phyloP scores from a whole-genome alignment of 176 grass and related monocot genomes.

The Areca catechu region DNA sequence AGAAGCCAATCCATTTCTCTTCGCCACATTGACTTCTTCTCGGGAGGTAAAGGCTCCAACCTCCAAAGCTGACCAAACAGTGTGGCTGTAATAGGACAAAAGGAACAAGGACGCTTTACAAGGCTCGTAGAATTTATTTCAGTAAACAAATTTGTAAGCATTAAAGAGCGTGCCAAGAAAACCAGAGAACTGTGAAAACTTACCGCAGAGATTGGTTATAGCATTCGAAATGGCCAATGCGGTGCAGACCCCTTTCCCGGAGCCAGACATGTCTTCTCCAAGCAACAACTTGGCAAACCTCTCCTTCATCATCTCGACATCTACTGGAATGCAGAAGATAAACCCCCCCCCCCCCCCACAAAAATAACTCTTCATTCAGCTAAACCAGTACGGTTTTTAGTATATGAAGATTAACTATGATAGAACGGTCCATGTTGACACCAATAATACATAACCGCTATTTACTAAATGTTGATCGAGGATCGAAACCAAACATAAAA shows the following conservation, averaged over 20 bases:
- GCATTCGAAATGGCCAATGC: slow-evolving; percentile 94
- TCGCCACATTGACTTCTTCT: slow-evolving; percentile 97
- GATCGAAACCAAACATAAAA: no score
- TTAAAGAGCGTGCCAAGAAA: no score
- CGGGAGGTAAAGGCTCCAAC: slow-evolving; percentile 59
- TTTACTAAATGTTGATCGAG: no score
- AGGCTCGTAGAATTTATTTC: neutral
- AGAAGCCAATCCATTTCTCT: slow-evolving; percentile 92
- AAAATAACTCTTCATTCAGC: no score
- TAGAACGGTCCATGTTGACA: no score
- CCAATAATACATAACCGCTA: no score
- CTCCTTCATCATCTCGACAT: slow-evolving; percentile 97
- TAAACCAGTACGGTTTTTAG: no score
- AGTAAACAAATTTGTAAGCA: neutral
- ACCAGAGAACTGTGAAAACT: neutral
- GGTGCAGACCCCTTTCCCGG: slow-evolving; percentile 89
- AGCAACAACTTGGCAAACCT: slow-evolving; percentile 87
- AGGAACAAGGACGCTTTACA: neutral
- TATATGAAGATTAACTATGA: no score
- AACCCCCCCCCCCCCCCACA: no score
- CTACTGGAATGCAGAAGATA: slow-evolving; percentile 21
- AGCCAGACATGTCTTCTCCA: slow-evolving; percentile 97
- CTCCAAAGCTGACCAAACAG: slow-evolving; percentile 98
- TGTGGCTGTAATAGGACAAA: slow-evolving; percentile 36
- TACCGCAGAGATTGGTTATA: slow-evolving; percentile 94